phyloP scores from a whole-genome alignment of 345 rosid species.

The Hibiscus tridactylites region DNA sequence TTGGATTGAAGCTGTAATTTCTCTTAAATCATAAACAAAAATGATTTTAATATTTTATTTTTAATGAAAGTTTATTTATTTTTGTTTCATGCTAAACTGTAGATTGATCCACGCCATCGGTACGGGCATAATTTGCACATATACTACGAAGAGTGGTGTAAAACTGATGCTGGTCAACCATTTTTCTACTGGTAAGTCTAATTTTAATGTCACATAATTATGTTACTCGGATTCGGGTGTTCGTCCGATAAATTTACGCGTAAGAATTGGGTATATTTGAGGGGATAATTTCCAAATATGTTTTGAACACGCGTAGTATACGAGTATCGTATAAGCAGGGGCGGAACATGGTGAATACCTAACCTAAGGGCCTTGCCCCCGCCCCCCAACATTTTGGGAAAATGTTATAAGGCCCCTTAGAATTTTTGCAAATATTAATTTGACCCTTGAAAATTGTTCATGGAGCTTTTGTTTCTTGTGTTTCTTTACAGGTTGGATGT shows the following conservation, averaged over 20 bases:
- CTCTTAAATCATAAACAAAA: not conserved
- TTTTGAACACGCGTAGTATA: not conserved
- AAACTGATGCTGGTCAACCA: conserved; percentile 71
- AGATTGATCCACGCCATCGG: conserved; percentile 95
- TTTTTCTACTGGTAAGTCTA: conserved; percentile 71
- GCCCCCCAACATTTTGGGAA: no score
- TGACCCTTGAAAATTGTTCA: not conserved
- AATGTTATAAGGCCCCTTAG: no score
- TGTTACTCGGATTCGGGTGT: not conserved
- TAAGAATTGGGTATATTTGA: no score
- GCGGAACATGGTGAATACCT: no score
- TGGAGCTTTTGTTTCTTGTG: not conserved
- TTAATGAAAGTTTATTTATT: not conserved
- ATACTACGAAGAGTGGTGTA: conserved; percentile 79
- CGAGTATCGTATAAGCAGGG: no score
- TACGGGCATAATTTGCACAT: conserved; percentile 72
- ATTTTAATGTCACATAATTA: not conserved
- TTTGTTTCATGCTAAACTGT: not conserved
- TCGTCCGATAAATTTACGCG: no score
- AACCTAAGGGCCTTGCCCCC: no score
- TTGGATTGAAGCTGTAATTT: conserved; percentile 47
- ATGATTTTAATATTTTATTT: not conserved
- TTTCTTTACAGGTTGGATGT: conserved; percentile 60
- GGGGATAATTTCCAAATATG: not conserved
- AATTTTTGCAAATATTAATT: no score